Base-by-base conservation (phyloP, 495 filamentous ascomycete genomes). In the Lasiosphaeria ovina region DNA sequence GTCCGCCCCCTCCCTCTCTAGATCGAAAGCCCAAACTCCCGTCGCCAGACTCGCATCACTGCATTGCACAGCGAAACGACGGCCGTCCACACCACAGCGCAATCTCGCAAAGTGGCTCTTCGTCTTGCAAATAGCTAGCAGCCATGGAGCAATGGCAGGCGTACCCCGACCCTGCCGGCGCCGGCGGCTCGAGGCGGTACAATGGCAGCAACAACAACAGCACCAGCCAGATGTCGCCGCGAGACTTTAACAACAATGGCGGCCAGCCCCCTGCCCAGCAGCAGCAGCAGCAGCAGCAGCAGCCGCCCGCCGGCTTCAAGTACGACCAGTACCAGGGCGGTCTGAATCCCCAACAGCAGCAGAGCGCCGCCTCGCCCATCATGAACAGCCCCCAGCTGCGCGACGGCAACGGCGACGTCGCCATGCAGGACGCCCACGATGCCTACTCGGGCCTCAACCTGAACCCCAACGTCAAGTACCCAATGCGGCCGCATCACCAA, bases 341-440 rank as follows among this genome's bases (percentile, higher is more conserved):
- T 44, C 68, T 81, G 61, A 79, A 81, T 66, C 77, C 85, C 12
- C 68, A 70, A 60, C 83, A 83, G 40, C 76, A 81, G 38, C 78
- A 84, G 44, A 77, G 86, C 71, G 80, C 82, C 44, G 81, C 83
- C 36, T 90, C 89, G 59, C 87, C 89, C 34, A 74, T 83, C 56
- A 79, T 82, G 24, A 24, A 24, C 55, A 85, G 84, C 66, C 84
- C 87, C 71, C 87, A 85, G 71, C 75, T 78, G 67, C 85, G 87
- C 75, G 86, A 89, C 78, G 84, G 79, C 49, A 93, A 92, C 72
- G 84, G 85, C 60, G 92, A 97, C 79, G 86, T 94, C 59, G 81
- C 87, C 48, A 97, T 97, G 92, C 90, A 94, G 71, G 93, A 96
- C 70, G 90, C 89, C 42, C 75, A 79, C 59, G 91, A 96, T 71